Evolutionary conservation across 2,329 filamentous ascomycete species (phyloP).

Genomic region (Pyrenophora graminea): DNA sequence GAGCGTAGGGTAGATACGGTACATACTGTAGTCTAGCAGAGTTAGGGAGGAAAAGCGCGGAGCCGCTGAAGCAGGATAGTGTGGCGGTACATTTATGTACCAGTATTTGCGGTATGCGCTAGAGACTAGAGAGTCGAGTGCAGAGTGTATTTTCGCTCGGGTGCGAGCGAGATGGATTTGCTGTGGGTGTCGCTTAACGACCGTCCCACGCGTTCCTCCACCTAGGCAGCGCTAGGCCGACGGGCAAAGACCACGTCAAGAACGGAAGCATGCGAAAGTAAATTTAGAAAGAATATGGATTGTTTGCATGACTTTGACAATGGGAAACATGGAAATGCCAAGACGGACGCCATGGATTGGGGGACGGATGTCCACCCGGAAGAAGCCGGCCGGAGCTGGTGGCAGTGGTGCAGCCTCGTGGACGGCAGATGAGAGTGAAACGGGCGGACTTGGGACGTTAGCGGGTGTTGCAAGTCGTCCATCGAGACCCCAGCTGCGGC

Average conservation of each 20-base stretch:
- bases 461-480: no score
- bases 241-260: slow-evolving; percentile 9
- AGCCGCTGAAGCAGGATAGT: slow-evolving; percentile 16
- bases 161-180: not conserved
- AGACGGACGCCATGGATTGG: no score
- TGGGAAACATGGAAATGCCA: not conserved
- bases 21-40: no score
- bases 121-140: no score
- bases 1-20: slow-evolving; percentile 3
- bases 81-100: not conserved
- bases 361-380: no score
- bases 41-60: slow-evolving; percentile 14
- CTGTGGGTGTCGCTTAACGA: slow-evolving; percentile 20
- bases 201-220: slow-evolving; percentile 30
- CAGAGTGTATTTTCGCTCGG: no score
- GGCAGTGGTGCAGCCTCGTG: no score
- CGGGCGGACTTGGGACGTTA: no score
- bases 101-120: no score
- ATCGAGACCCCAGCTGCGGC: no score
- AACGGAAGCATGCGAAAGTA: not conserved
- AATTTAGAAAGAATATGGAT: not conserved
- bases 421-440: no score
- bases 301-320: not conserved
- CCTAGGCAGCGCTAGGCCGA: slow-evolving; percentile 19
- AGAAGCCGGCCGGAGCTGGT: no score